phyloP scores from a whole-genome alignment of 805 yeast species.

The Nakazawaea anatomiae region DNA sequence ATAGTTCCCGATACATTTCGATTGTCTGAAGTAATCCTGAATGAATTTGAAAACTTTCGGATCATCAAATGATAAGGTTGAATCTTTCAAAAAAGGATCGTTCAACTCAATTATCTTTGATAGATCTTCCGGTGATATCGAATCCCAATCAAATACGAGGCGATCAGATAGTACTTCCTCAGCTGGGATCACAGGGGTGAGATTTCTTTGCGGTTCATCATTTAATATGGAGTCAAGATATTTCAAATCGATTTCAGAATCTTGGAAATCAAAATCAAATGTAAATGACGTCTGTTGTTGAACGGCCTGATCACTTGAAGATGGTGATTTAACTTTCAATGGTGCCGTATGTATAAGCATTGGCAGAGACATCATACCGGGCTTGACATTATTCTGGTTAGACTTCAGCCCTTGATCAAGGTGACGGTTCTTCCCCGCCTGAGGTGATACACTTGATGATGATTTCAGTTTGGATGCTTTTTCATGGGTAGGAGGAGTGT shows the following conservation, averaged over 20 bases:
- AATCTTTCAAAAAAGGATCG: constrained; percentile 5
- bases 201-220: background rate
- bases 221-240: constrained; percentile 4
- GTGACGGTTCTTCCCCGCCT: background rate
- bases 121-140: constrained; percentile 6
- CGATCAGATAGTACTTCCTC: background rate
- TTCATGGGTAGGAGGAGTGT: background rate
- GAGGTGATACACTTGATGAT: background rate
- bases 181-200: constrained; percentile 7
- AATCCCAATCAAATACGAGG: constrained; percentile 6
- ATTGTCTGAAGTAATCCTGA: constrained; percentile 5
- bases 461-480: background rate
- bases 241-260: constrained; percentile 5
- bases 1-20: constrained; percentile 9
- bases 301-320: background rate
- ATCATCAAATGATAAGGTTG: constrained; percentile 7
- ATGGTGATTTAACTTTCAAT: background rate
- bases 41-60: constrained; percentile 7
- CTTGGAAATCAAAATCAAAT: background rate
- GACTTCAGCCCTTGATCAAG: no score
- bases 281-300: background rate
- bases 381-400: no score
- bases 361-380: background rate
- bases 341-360: background rate
- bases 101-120: constrained; percentile 8